Percentiles rank a stretch among this genome's conserved stretches.
These are phyloP conservation scores for Penstemon barbatus DNA, from an alignment of 257 asterid species.

Conservation along the genomic window DNA sequence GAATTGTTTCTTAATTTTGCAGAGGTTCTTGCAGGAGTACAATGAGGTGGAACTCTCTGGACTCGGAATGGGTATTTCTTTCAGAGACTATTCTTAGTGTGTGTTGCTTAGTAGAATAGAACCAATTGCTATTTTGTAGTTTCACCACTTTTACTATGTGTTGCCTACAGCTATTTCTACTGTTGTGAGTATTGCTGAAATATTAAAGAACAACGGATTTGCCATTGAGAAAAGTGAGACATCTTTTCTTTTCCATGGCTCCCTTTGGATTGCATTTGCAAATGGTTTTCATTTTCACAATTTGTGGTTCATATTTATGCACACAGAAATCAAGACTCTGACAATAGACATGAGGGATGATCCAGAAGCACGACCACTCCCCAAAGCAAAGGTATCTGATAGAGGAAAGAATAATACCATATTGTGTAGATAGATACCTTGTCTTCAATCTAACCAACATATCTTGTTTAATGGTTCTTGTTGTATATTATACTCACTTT, in stretches of 20 bases:
- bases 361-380: slow-evolving; percentile 60
- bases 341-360: slow-evolving; percentile 76
- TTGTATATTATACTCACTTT: not conserved
- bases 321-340: slow-evolving; percentile 63
- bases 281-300: slow-evolving; percentile 5
- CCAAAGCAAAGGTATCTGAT: slow-evolving; percentile 64
- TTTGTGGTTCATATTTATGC: slow-evolving; percentile 6
- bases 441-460: not conserved
- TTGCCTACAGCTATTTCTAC: slow-evolving; percentile 61
- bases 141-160: slow-evolving; percentile 12
- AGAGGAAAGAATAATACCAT: not conserved
- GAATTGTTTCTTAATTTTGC: slow-evolving; percentile 28
- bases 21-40: slow-evolving; percentile 74
- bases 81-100: not conserved
- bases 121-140: not conserved
- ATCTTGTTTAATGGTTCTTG: not conserved
- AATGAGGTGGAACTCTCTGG: slow-evolving; percentile 77
- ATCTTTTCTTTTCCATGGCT: not conserved
- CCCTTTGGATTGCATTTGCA: not conserved
- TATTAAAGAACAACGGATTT: slow-evolving; percentile 70
- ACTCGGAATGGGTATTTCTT: slow-evolving; percentile 76
- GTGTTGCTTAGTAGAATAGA: not conserved
- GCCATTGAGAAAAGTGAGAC: slow-evolving; percentile 69
- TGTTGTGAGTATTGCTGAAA: slow-evolving; percentile 75
- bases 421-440: not conserved